Evolutionary conservation across 352 stramenopile genomes (phyloP).

Genomic region (Globisporangium megalacanthum): DNA sequence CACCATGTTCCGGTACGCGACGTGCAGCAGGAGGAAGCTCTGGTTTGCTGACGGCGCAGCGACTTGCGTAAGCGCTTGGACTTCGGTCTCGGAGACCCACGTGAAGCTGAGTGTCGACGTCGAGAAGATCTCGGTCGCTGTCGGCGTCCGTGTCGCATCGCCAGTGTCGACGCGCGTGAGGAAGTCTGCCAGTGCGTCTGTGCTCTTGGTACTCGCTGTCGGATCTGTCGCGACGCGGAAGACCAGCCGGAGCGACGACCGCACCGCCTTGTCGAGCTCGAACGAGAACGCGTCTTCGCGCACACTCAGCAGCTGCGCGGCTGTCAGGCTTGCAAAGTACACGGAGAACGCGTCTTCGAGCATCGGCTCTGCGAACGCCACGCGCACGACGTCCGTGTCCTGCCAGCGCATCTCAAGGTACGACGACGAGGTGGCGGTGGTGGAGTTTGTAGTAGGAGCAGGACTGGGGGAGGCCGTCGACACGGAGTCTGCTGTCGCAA

Average conservation of each 20-base stretch:
- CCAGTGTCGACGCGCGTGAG: slow-evolving; percentile 9
- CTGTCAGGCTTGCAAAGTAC: slow-evolving; percentile 17
- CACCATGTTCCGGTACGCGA: slow-evolving; percentile 41
- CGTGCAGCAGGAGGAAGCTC: slow-evolving; percentile 31
- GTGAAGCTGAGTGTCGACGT: slow-evolving; percentile 8
- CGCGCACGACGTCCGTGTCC: slow-evolving; percentile 22
- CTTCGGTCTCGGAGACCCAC: slow-evolving; percentile 9
- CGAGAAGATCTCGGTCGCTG: slow-evolving; percentile 1
- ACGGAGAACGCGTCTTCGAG: slow-evolving; percentile 16
- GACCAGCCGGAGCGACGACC: slow-evolving; percentile 23
- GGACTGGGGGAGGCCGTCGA: too few species aligned
- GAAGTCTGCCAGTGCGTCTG: slow-evolving; percentile 13
- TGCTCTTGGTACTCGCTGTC: background rate
- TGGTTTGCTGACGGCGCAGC: slow-evolving; percentile 5
- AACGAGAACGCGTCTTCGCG: slow-evolving; percentile 11
- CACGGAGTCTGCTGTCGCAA: too few species aligned
- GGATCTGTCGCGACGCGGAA: slow-evolving; percentile 10
- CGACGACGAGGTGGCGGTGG: too few species aligned
- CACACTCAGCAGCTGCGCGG: slow-evolving; percentile 22
- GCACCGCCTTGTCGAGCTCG: slow-evolving; percentile 12
- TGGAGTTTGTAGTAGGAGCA: too few species aligned
- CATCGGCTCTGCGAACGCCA: slow-evolving; percentile 22
- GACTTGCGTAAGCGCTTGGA: slow-evolving; percentile 20
- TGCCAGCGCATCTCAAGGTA: slow-evolving; percentile 20
- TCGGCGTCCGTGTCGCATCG: background rate